These are phyloP conservation scores for Hymenoscyphus fraxineus DNA, from an alignment of 2,329 filamentous ascomycete genomes.

Conservation along the genomic window DNA sequence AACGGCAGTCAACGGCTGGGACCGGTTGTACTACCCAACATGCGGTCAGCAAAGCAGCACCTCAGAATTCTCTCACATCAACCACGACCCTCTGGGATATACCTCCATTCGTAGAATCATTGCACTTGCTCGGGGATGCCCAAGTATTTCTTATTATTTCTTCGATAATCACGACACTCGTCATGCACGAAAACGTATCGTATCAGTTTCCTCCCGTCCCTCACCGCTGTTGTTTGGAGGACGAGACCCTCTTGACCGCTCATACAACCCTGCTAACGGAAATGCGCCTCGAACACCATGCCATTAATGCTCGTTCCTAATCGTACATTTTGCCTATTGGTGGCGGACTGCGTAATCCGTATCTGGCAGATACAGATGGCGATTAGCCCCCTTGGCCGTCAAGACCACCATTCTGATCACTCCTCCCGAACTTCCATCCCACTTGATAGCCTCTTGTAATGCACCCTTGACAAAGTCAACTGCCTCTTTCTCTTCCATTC, in stretches of 20 bases:
- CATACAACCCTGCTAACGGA: conserved; percentile 14
- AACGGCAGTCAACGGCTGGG: not conserved
- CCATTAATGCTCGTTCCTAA: conserved; percentile 32
- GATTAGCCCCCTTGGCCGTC: conserved; percentile 81
- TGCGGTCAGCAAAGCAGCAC: not conserved
- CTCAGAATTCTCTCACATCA: not conserved
- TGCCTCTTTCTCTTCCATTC: conserved; percentile 88
- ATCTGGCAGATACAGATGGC: conserved; percentile 94
- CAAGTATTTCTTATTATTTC: not conserved
- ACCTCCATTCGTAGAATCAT: not conserved
- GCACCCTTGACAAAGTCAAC: conserved; percentile 90
- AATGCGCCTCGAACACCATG: conserved; percentile 24
- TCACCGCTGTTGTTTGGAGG: conserved; percentile 20
- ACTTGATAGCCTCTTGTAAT: conserved; percentile 93
- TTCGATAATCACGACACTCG: conserved; percentile 4
- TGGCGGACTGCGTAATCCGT: conserved; percentile 63
- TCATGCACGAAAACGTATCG: conserved; percentile 1
- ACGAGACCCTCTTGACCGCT: conserved; percentile 18
- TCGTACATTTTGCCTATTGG: conserved; percentile 49
- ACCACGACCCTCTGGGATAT: not conserved
- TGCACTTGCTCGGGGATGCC: not conserved
- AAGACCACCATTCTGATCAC: conserved; percentile 98
- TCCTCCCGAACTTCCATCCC: conserved; percentile 97
- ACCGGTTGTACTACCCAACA: not conserved
- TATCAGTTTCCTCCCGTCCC: conserved; percentile 13